Conservation (phyloP, 129 eudicot genomes). For the Ambrosia artemisiifolia region DNA sequence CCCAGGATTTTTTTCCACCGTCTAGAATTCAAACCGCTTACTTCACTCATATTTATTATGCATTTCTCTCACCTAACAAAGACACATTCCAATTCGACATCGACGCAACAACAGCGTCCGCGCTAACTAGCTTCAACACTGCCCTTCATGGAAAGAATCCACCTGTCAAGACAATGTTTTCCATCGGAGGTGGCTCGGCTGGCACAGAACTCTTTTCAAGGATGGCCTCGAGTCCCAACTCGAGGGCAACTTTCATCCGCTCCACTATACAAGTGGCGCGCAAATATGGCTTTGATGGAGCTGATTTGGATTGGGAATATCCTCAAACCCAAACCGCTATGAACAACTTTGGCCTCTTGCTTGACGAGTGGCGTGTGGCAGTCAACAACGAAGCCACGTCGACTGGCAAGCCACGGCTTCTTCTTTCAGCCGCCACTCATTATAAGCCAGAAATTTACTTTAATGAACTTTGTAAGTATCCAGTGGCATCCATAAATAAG, state of each 20-base stretch:
- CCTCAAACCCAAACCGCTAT: constrained; percentile 50
- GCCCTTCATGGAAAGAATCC: constrained; percentile 45
- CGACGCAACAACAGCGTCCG: constrained; percentile 3
- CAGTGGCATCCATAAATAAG: constrained; percentile 40
- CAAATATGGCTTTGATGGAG: constrained; percentile 61
- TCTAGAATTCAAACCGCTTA: constrained; percentile 45
- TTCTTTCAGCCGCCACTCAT: constrained; percentile 66
- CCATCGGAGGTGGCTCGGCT: constrained; percentile 59
- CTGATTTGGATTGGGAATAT: constrained; percentile 78
- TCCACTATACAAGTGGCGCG: constrained; percentile 70
- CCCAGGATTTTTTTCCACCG: constrained; percentile 31
- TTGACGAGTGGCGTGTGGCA: constrained; percentile 60
- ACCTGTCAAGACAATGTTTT: constrained; percentile 43
- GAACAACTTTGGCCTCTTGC: constrained; percentile 43
- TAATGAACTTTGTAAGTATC: constrained; percentile 31
- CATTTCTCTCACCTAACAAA: constrained; percentile 55
- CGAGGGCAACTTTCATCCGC: constrained; percentile 41
- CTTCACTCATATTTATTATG: constrained; percentile 64
- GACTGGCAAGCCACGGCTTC: constrained; percentile 34
- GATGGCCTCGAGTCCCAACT: constrained; percentile 37
- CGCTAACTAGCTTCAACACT: constrained; percentile 55
- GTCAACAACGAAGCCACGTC: constrained; percentile 45
- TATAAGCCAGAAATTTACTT: constrained; percentile 35
- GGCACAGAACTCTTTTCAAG: constrained; percentile 32
- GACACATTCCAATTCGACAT: constrained; percentile 52